Base-by-base conservation (phyloP, 73 alveolate genomes). In the Uronychia binucleata region DNA sequence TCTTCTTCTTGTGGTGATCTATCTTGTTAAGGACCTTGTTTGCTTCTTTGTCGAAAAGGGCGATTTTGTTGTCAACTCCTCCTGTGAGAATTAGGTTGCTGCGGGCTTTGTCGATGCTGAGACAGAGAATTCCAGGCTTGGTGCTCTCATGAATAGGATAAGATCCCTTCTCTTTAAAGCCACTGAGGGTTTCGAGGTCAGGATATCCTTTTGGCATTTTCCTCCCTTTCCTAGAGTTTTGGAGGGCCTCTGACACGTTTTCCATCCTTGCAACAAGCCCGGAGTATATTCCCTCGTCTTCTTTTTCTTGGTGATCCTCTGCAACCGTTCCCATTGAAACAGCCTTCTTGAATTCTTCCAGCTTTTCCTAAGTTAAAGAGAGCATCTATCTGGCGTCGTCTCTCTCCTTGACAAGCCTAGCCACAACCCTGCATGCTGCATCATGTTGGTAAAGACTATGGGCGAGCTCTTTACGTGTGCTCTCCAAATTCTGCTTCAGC, bases 391-490 rank as follows among this genome's bases (percentile, higher is more conserved):
- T 88, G 35, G 96, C 92, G 74, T 94, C 94, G 67, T 95, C 99
- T 82, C 95, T 88, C 80, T 95, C 99, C 78, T 94, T 88, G 19
- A 92, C 83, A 30, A 95, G 88, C 86, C 94, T 89, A 34, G 95
- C 92, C 0, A 94, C 91, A 30, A 95, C 98, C 79, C 99, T 81
- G 58, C 97, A 93, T 0, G 98, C 99, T 30, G 98, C 99, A 83
- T 95, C 99, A 77, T 94, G 97, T 76, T 95, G 88, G 92, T 95
- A 95, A 26, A 95, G 91, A 25, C 98, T 93, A 82, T 95, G 97
- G 25, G 97, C 91, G 5, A 95, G 90, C 79, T 95, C 97, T 78
- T 90, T 86, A 60, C 95, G 81, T 25, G 91, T 87, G 33, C 81
- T 74, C 33, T 91, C 97, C 28, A 90, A 86, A 28, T 92, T 89